Evolutionary conservation across 305 asterid species (phyloP), one percentile per base, ranked within the genome.

Genomic region (Vinca major): DNA sequence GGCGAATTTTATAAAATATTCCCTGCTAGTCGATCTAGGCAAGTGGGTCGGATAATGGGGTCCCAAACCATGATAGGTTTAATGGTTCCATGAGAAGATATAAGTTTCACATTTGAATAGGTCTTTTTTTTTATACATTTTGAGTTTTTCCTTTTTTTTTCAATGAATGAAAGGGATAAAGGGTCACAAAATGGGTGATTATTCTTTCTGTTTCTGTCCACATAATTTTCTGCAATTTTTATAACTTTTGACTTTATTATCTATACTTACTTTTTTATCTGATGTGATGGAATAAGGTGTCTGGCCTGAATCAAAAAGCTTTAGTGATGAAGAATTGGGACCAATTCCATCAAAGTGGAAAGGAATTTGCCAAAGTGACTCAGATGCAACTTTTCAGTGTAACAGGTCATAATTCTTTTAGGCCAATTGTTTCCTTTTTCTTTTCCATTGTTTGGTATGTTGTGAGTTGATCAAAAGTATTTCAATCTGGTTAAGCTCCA

Each of bases 331-430:
- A 63, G 68, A 47, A 44, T 19, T 17, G 17, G 68, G 68, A 43
- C 68, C 68, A 21, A 47, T 63, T 47, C 68, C 95, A 45, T 76
- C 84, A 26, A 89, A 80, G 81, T 91, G 97, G 98, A 90, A 73
- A 75, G 98, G 98, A 69, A 75, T 79, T 75, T 93, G 98, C 75
- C 94, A 93, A 77, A 87, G 84, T 80, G 84, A 57, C 44, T 54
- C 63, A 65, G 97, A 93, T 81, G 45, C 78, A 73, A 69, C 77
- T 74, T 90, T 90, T 77, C 92, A 54, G 49, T 93, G 98, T 84
- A 93, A 89, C 75, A 86, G 91, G 98, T 90, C 51, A 67, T 45
- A 60, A 51, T 67, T 49, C 49, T 68, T 71, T 60, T 26, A 26
- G 33, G 39, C 39, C 26, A 14, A 16, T n/a, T 61, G 16, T 20